phyloP scores from a whole-genome alignment of 2,329 filamentous ascomycete species.

The Biscogniauxia marginata region DNA sequence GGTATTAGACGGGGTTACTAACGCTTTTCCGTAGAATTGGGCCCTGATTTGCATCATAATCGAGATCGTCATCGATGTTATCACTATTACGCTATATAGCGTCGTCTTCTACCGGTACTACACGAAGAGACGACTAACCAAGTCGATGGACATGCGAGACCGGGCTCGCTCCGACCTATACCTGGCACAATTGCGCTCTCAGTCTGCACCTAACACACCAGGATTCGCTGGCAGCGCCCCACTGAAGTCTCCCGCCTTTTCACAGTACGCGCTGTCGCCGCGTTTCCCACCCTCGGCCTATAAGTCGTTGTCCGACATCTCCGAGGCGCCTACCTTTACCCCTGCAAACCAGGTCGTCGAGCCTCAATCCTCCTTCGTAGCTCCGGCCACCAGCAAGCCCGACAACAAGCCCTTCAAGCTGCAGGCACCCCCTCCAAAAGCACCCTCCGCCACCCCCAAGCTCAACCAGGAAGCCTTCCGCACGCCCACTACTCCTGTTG shows the following conservation, averaged over 20 bases:
- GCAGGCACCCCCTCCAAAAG: conserved; percentile 77
- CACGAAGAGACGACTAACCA: conserved; percentile 90
- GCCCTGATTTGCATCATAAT: conserved; percentile 94
- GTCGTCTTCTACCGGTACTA: conserved; percentile 97
- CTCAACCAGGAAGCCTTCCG: conserved; percentile 60
- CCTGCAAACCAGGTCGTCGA: conserved; percentile 53
- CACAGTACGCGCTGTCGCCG: conserved; percentile 56
- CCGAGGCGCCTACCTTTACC: conserved; percentile 48
- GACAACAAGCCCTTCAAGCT: conserved; percentile 72
- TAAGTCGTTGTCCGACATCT: conserved; percentile 48
- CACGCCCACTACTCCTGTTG: conserved; percentile 43
- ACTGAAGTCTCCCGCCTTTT: conserved; percentile 56
- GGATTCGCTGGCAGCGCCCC: conserved; percentile 63
- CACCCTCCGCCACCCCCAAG: conserved; percentile 75
- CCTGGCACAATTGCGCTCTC: conserved; percentile 77
- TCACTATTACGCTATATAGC: conserved; percentile 89
- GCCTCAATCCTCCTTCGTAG: conserved; percentile 61
- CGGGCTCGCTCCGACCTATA: conserved; percentile 93
- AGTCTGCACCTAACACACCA: conserved; percentile 93
- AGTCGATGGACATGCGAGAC: conserved; percentile 95
- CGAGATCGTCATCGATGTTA: conserved; percentile 87
- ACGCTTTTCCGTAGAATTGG: conserved; percentile 69
- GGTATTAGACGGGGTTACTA: conserved; percentile 23
- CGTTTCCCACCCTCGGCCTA: conserved; percentile 60
- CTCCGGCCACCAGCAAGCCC: conserved; percentile 28